Evolutionary conservation across 2,329 filamentous ascomycete genomes (phyloP).

Genomic region (Cyanodermella asteris): DNA sequence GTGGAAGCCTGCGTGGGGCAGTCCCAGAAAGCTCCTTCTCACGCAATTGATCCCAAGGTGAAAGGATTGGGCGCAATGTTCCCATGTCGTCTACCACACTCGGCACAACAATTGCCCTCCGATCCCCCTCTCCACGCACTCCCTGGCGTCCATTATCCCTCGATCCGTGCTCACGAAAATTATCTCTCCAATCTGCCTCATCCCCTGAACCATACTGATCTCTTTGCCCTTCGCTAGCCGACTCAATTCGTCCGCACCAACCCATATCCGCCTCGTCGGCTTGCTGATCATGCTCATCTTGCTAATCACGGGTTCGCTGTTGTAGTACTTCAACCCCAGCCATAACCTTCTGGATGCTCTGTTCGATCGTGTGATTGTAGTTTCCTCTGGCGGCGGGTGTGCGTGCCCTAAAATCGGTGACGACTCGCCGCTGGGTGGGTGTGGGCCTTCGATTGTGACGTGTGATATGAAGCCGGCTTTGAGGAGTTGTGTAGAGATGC

Average conservation of each 20-base stretch:
- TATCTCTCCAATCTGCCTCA: conserved; percentile 58
- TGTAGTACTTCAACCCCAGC: conserved; percentile 80
- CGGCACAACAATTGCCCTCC: conserved; percentile 66
- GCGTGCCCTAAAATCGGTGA: conserved; percentile 30
- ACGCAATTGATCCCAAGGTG: no score
- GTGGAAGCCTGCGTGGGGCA: no score
- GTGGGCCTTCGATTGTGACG: conserved; percentile 50
- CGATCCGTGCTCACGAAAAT: conserved; percentile 57
- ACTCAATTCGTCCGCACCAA: conserved; percentile 39
- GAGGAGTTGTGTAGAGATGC: conserved; percentile 54
- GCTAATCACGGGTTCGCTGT: conserved; percentile 55
- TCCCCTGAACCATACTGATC: conserved; percentile 43
- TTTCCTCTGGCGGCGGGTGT: no score
- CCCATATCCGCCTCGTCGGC: conserved; percentile 49
- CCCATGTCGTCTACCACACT: conserved; percentile 22
- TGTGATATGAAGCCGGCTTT: conserved; percentile 61
- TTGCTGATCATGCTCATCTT: conserved; percentile 47
- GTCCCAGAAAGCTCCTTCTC: no score
- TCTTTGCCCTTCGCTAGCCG: conserved; percentile 47
- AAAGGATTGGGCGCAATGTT: no score
- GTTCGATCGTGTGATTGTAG: conserved; percentile 45
- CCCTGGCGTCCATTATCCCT: conserved; percentile 60
- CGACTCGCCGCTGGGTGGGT: conserved; percentile 29
- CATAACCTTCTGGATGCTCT: conserved; percentile 56
- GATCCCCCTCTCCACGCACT: conserved; percentile 58